These are phyloP conservation scores for Penicillium salamii DNA, from an alignment of 495 filamentous ascomycete species.

Conservation along the genomic window DNA sequence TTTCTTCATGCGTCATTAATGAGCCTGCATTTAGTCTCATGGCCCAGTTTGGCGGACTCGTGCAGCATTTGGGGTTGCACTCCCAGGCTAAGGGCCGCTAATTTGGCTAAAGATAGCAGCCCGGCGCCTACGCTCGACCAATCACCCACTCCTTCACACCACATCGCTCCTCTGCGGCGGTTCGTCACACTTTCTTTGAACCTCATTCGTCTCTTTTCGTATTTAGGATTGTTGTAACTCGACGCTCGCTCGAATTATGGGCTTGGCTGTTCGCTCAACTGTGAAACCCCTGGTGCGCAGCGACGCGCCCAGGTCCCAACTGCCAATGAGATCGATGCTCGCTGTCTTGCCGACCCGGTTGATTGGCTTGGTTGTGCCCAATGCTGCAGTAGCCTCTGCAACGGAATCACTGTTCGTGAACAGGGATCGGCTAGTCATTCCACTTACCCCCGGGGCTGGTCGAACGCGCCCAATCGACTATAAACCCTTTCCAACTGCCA, in stretches of 20 bases:
- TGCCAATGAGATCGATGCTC: conserved; percentile 13
- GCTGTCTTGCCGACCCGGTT: conserved; percentile 5
- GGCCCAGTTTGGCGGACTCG: neutral
- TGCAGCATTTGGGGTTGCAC: conserved; percentile 5
- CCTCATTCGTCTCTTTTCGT: conserved; percentile 1
- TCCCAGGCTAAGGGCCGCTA: neutral
- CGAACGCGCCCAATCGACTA: conserved; percentile 15
- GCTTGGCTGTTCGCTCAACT: conserved; percentile 5
- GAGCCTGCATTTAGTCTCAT: neutral
- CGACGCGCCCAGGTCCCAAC: conserved; percentile 21
- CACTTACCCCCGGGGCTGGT: conserved; percentile 14
- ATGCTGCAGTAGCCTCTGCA: conserved; percentile 41
- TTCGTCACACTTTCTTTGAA: conserved; percentile 4
- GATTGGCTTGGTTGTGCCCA: conserved; percentile 28
- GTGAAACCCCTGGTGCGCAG: conserved; percentile 6
- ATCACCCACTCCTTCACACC: conserved; percentile 7
- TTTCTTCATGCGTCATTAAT: neutral
- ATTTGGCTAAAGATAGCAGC: conserved; percentile 9
- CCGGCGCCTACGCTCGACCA: conserved; percentile 4
- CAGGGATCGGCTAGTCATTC: conserved; percentile 16
- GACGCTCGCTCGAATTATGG: neutral
- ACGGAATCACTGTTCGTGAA: conserved; percentile 8
- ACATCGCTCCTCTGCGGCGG: neutral
- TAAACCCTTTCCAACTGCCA: conserved; percentile 21
- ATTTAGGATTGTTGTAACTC: neutral